Conservation (phyloP, 805 yeast species). For the Candida sphagnicola region DNA sequence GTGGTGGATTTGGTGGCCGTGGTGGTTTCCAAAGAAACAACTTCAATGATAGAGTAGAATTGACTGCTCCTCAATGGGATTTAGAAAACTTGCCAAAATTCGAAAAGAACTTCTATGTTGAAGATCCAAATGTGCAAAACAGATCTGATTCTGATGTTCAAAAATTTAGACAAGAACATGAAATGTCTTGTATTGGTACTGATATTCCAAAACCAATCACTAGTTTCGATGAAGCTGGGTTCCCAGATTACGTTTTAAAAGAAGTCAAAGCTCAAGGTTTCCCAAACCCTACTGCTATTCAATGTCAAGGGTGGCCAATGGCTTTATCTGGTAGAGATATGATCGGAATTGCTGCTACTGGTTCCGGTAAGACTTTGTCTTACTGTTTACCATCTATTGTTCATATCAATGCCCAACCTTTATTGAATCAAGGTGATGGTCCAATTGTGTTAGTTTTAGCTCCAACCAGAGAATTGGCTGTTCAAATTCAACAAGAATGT, state of each 20-base stretch:
- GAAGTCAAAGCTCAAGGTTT: slow-evolving; percentile 93
- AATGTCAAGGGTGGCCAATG: slow-evolving; percentile 99
- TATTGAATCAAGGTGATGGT: slow-evolving; percentile 91
- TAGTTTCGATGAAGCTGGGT: slow-evolving; percentile 93
- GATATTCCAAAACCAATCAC: slow-evolving; percentile 95
- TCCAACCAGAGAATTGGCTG: slow-evolving; percentile 98
- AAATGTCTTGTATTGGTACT: slow-evolving; percentile 79
- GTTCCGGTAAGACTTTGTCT: slow-evolving; percentile 97
- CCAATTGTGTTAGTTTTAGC: slow-evolving; percentile 94
- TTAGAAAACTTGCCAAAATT: slow-evolving; percentile 73
- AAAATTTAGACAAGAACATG: slow-evolving; percentile 74
- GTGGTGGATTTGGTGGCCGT: slow-evolving; percentile 29
- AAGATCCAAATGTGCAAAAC: slow-evolving; percentile 70
- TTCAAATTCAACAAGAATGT: slow-evolving; percentile 95
- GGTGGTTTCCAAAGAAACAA: slow-evolving; percentile 31
- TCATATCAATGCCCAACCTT: slow-evolving; percentile 97
- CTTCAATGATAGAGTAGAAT: slow-evolving; percentile 43
- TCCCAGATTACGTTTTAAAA: slow-evolving; percentile 86
- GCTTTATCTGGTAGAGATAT: slow-evolving; percentile 97
- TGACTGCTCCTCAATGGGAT: slow-evolving; percentile 81
- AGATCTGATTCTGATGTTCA: slow-evolving; percentile 73
- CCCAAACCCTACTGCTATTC: slow-evolving; percentile 92
- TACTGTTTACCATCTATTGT: slow-evolving; percentile 97
- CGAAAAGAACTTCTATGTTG: slow-evolving; percentile 92
- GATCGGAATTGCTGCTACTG: slow-evolving; percentile 99